Conservation (phyloP, 2,329 filamentous ascomycete species). For the Venturia nashicola region DNA sequence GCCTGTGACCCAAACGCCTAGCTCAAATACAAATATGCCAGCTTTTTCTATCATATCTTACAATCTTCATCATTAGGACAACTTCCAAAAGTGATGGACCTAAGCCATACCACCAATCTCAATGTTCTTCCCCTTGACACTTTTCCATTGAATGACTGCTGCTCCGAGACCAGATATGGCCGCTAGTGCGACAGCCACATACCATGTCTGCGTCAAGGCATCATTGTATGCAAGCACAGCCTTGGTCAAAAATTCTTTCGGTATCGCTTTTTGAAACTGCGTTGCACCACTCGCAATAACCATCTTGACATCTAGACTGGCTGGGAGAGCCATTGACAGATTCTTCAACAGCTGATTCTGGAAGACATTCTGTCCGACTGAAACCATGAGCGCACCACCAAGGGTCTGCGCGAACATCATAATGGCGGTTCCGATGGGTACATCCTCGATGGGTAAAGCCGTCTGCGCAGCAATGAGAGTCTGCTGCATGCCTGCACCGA, state of each 20-base stretch:
- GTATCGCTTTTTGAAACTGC: conserved; percentile 43
- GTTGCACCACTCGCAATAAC: conserved; percentile 42
- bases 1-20: background rate
- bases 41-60: background rate
- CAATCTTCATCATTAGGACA: background rate
- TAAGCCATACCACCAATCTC: conserved; percentile 6
- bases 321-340: conserved; percentile 23
- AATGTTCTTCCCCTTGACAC: conserved; percentile 45
- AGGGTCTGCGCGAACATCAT: conserved; percentile 37
- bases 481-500: conserved; percentile 37
- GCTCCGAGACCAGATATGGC: conserved; percentile 43
- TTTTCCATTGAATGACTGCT: conserved; percentile 49
- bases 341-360: conserved; percentile 35
- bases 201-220: conserved; percentile 46
- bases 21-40: background rate
- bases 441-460: conserved; percentile 28
- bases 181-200: conserved; percentile 44
- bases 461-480: conserved; percentile 34
- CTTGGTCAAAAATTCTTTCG: conserved; percentile 33
- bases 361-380: conserved; percentile 38
- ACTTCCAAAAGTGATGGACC: background rate
- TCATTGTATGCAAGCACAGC: conserved; percentile 54
- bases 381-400: conserved; percentile 36
- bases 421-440: conserved; percentile 35
- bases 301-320: conserved; percentile 26